Base-by-base conservation (phyloP, 495 filamentous ascomycete genomes). In the Talaromyces adpressus region DNA sequence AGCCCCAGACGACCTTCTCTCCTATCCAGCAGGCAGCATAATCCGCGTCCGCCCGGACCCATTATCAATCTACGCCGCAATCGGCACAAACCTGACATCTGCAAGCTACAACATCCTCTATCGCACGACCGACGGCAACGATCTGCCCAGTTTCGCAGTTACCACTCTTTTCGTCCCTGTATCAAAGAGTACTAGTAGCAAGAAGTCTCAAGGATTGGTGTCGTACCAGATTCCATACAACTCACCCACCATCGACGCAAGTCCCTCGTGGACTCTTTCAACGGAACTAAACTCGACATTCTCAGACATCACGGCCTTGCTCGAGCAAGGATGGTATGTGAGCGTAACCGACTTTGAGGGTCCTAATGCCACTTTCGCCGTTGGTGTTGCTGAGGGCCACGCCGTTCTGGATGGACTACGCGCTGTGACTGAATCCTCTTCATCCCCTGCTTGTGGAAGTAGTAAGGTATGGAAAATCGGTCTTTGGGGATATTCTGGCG, bases 401-500 rank as follows among this genome's bases (percentile, higher is more conserved):
- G 61, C 61, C 4, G 47, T 34, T 53, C 52, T 54, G 14, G 61
- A 53, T 5, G 18, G 22, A 2, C 2, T 62, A 39, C 49, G 61
- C 22, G 61, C 61, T 23, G 47, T 62, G 2, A 36, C 47, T 11
- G 7, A 53, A 20, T 54, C 49, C 4, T 23, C 45, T 14, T 29
- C 18, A 7, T 32, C 27, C 30, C 47, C 49, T 3, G 47, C 18
- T 0, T 11, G 16, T 12, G 14, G 6, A 9, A 32, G 14, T 18
- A 9, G 2, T 18, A 2, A 9, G 4, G 22, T 23, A 14, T 41
- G 34, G 34, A 29, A 60, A 32, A 12, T 54, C 36, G 75, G 68
- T 2, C 66, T 82, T 64, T 82, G 76, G 76, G 80, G 79, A 18
- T 83, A 81, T 62, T 78, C 74, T 11, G 80, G 80, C 12, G 80